Evolutionary conservation across 2,329 filamentous ascomycete genomes (phyloP).

Genomic region (Pseudophaeomoniella oleicola): DNA sequence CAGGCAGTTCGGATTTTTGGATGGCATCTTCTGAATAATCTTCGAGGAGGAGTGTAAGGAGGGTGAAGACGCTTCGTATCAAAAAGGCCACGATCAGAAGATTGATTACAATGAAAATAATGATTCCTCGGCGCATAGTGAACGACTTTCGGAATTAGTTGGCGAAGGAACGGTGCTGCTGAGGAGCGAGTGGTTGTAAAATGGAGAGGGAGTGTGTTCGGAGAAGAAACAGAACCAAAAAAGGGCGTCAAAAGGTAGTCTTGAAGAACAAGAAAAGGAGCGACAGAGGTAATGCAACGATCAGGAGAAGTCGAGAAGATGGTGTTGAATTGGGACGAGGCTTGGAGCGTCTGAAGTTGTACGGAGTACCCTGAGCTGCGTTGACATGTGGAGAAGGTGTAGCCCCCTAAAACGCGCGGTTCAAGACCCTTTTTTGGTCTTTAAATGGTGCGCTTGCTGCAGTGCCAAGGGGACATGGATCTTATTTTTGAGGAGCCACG

Average conservation of each 20-base stretch:
- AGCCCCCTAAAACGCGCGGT: no score
- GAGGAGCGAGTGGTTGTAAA: not conserved
- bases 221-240: not conserved
- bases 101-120: conserved; percentile 52
- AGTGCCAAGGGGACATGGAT: no score
- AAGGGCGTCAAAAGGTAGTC: no score
- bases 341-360: not conserved
- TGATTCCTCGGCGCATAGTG: conserved; percentile 45
- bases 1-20: conserved; percentile 48
- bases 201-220: not conserved
- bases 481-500: no score
- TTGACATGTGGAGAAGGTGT: not conserved
- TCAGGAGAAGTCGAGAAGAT: not conserved
- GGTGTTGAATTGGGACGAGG: not conserved
- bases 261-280: not conserved
- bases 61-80: conserved; percentile 53
- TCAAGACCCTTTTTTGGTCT: no score
- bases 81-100: conserved; percentile 49
- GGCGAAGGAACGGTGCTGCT: not conserved
- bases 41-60: conserved; percentile 55
- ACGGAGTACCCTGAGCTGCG: not conserved
- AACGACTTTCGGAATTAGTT: conserved; percentile 3
- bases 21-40: conserved; percentile 55
- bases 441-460: no score
- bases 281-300: not conserved